Percentiles rank a stretch among this genome's conserved stretches.
phyloP scores from a whole-genome alignment of 2,329 filamentous ascomycete species.

The Pseudogymnoascus verrucosus region DNA sequence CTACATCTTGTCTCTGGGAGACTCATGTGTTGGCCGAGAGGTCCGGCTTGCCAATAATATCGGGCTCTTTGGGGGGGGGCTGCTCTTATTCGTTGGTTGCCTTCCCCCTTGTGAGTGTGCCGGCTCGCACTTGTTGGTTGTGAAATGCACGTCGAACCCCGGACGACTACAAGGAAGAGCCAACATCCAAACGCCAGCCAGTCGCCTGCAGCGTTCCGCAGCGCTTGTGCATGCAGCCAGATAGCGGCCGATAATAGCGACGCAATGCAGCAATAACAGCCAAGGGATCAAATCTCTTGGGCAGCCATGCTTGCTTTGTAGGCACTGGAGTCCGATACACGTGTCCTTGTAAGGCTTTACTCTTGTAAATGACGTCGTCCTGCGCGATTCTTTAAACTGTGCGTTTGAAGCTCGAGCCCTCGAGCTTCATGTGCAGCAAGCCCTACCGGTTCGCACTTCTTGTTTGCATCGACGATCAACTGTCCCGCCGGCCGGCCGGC shows the following conservation, averaged over 20 bases:
- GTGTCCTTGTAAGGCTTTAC: constrained; percentile 6
- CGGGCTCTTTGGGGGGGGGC: neutral
- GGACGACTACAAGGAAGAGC: neutral
- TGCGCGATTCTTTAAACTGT: neutral
- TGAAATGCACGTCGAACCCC: constrained; percentile 5
- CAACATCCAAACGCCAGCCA: constrained; percentile 6
- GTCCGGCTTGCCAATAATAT: neutral
- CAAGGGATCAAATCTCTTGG: constrained; percentile 3
- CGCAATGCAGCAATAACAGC: neutral
- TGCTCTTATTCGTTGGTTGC: neutral
- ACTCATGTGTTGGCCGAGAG: constrained; percentile 4
- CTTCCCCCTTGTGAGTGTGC: neutral
- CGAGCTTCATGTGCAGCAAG: constrained; percentile 6
- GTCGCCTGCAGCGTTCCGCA: neutral
- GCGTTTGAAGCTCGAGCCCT: constrained; percentile 4
- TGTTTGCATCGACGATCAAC: constrained; percentile 8
- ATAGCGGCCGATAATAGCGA: constrained; percentile 4
- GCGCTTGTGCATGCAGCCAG: constrained; percentile 6
- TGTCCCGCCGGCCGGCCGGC: neutral
- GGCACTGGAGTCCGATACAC: constrained; percentile 4
- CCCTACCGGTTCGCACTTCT: constrained; percentile 5
- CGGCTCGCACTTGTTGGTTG: constrained; percentile 5
- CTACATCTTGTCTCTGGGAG: neutral
- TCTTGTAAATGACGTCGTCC: neutral
- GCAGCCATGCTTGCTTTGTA: constrained; percentile 1